phyloP scores from a whole-genome alignment of 1,284 basidiomycete species.

The Trichosporon coremiiforme region DNA sequence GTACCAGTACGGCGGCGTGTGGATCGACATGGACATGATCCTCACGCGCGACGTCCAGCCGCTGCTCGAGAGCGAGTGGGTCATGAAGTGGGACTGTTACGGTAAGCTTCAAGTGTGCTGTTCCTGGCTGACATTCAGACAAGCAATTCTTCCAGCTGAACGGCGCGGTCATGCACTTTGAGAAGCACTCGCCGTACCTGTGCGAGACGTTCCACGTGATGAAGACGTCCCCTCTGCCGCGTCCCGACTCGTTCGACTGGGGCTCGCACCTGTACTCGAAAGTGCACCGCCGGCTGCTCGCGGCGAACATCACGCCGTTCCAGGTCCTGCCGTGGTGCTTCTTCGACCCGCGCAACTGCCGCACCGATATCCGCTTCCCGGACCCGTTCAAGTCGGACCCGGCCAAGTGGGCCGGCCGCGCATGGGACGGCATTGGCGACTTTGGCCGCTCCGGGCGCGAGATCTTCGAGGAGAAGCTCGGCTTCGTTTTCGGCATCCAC shows the following conservation, averaged over 20 bases:
- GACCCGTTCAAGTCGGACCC: constrained; percentile 78
- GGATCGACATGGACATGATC: constrained; percentile 94
- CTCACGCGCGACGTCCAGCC: constrained; percentile 79
- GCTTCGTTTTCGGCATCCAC: constrained; percentile 79
- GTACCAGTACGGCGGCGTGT: constrained; percentile 87
- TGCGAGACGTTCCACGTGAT: constrained; percentile 94
- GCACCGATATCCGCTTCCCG: constrained; percentile 84
- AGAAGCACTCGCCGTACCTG: constrained; percentile 81
- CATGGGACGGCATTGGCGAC: constrained; percentile 66
- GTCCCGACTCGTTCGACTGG: constrained; percentile 83
- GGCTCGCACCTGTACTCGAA: constrained; percentile 85
- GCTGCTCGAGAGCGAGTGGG: constrained; percentile 85
- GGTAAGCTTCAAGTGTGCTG: constrained; percentile 61
- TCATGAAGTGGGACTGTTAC: constrained; percentile 95
- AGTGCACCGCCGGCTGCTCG: constrained; percentile 78
- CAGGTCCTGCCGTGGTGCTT: constrained; percentile 91
- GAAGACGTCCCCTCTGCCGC: constrained; percentile 70
- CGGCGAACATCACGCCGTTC: constrained; percentile 74
- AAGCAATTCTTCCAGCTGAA: constrained; percentile 85
- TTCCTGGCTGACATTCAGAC: constrained; percentile 59
- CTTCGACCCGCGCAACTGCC: constrained; percentile 81
- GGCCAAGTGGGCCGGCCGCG: constrained; percentile 63
- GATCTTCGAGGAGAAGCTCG: constrained; percentile 65
- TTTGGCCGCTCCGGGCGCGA: constrained; percentile 39
- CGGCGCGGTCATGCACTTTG: constrained; percentile 90